A percentile compares a stretch with the other conserved stretches of the same genome.
These are phyloP conservation scores for Metschnikowia arizonensis DNA, from an alignment of 805 yeast genomes.

Conservation along the genomic window DNA sequence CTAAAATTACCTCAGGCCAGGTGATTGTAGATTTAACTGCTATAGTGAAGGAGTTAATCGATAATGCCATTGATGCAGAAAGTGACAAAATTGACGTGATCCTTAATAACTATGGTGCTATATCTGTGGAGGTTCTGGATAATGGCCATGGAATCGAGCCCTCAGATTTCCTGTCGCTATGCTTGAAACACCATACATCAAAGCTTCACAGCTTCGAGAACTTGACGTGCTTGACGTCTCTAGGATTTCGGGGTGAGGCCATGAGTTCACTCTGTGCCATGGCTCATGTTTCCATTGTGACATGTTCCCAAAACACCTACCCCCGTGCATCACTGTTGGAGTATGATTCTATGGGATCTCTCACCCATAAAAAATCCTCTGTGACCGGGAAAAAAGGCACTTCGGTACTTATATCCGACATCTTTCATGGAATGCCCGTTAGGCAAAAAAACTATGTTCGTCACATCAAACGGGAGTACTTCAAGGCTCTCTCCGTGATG, in stretches of 20 bases:
- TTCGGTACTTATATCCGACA: constrained; percentile 47
- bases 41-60: constrained; percentile 80
- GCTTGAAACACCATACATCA: constrained; percentile 65
- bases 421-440: constrained; percentile 77
- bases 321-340: constrained; percentile 58
- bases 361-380: constrained; percentile 32
- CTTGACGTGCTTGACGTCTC: constrained; percentile 44
- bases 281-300: constrained; percentile 42
- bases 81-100: constrained; percentile 63
- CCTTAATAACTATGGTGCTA: constrained; percentile 70
- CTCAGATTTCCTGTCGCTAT: constrained; percentile 50
- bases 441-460: constrained; percentile 69
- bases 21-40: constrained; percentile 78
- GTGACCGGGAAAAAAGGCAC: constrained; percentile 67
- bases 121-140: constrained; percentile 62
- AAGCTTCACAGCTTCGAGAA: constrained; percentile 57
- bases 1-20: constrained; percentile 85
- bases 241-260: constrained; percentile 84
- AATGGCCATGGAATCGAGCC: constrained; percentile 62
- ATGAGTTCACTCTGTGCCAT: constrained; percentile 65
- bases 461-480: constrained; percentile 66
- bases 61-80: constrained; percentile 79
- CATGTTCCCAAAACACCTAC: constrained; percentile 43
- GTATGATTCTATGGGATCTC: constrained; percentile 53
- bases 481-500: constrained; percentile 57